Conservation (phyloP, 73 alveolate species). For the Durusdinium trenchii region DNA sequence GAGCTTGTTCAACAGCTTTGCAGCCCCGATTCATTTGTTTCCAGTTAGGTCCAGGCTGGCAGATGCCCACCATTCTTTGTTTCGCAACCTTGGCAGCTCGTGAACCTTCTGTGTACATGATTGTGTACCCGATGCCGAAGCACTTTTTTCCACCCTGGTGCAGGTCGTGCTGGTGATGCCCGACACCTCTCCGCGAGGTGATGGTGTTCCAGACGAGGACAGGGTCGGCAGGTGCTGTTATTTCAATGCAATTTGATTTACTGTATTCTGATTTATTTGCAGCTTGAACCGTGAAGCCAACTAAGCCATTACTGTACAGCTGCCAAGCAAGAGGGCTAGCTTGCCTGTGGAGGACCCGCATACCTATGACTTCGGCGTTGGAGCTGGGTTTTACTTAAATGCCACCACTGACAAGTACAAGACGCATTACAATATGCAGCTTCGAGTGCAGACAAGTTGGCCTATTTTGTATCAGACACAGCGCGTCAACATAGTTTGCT, state of each 20-base stretch:
- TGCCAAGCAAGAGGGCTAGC: too few species aligned
- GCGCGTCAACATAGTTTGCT: too few species aligned
- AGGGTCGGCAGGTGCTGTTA: neutral
- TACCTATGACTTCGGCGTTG: slow-evolving; percentile 96
- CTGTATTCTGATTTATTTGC: neutral
- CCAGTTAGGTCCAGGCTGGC: too few species aligned
- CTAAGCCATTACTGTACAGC: neutral
- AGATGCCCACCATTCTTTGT: too few species aligned
- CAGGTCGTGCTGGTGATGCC: slow-evolving; percentile 97
- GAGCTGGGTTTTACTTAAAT: slow-evolving; percentile 97
- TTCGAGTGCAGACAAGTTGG: neutral
- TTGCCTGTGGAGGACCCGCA: slow-evolving; percentile 88
- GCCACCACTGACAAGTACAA: slow-evolving; percentile 97
- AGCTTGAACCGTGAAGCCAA: neutral
- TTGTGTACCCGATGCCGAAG: too few species aligned
- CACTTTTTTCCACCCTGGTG: too few species aligned
- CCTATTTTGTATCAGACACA: too few species aligned
- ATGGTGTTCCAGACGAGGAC: slow-evolving; percentile 96
- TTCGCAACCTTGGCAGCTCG: too few species aligned
- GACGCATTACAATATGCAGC: slow-evolving; percentile 90
- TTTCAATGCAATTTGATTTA: neutral
- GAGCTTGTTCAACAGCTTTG: too few species aligned
- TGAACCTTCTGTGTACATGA: too few species aligned
- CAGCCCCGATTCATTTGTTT: too few species aligned
- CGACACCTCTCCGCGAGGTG: slow-evolving; percentile 97